phyloP scores from a whole-genome alignment of 148 eudicot species.

The Chenopodium berlandieri region DNA sequence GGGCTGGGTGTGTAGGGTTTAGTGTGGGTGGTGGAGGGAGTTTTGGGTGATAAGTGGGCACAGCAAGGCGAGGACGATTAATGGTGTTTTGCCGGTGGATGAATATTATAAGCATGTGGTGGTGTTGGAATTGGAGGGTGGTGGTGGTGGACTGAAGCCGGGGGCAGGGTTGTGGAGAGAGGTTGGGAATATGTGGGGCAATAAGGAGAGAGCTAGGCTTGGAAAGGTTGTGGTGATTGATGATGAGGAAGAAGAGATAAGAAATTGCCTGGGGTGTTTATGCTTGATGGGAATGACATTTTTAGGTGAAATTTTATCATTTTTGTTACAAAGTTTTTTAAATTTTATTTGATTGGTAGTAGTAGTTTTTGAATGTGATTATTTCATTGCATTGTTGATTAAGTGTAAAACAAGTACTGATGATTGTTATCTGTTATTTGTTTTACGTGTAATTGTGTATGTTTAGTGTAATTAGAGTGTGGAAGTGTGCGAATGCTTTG shows the following conservation, averaged over 20 bases:
- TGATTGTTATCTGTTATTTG: no score
- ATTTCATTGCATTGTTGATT: not conserved
- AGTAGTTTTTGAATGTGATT: not conserved
- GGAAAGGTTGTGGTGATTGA: slow-evolving; percentile 82
- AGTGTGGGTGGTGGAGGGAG: no score
- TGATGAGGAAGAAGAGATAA: slow-evolving; percentile 21
- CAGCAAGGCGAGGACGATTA: slow-evolving; percentile 69
- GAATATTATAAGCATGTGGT: slow-evolving; percentile 71
- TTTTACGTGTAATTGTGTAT: no score
- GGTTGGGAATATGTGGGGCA: slow-evolving; percentile 86
- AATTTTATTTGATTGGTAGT: not conserved
- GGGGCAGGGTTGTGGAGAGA: slow-evolving; percentile 59
- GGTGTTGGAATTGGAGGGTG: slow-evolving; percentile 56
- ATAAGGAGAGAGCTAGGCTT: slow-evolving; percentile 54
- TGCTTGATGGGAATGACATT: slow-evolving; percentile 74
- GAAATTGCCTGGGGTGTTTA: slow-evolving; percentile 50
- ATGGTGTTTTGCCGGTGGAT: slow-evolving; percentile 85
- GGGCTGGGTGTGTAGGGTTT: no score
- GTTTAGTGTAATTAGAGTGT: no score
- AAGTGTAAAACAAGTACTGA: no score
- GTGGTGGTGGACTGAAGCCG: slow-evolving; percentile 5
- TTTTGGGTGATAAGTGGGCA: slow-evolving; percentile 51
- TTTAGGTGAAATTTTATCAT: slow-evolving; percentile 46
- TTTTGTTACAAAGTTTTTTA: not conserved
- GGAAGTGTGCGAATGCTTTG: no score